Conservation (phyloP, 2,329 filamentous ascomycete species). For the Ceratocystis variospora region DNA sequence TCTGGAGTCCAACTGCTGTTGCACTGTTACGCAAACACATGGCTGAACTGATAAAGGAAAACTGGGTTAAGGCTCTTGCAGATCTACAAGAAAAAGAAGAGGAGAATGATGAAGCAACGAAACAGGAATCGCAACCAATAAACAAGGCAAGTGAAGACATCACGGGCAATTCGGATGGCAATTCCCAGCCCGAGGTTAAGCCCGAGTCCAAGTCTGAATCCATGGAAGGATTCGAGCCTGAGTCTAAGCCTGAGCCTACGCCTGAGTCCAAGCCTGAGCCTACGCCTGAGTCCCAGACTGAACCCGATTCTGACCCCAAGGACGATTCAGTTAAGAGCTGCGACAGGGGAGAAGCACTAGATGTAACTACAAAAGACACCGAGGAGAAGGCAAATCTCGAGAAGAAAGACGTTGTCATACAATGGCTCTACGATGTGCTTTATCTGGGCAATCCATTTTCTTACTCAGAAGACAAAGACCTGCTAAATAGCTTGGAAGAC, state of each 20-base stretch:
- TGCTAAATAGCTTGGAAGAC: constrained; percentile 34
- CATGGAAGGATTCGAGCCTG: too few species aligned
- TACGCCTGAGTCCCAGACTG: not conserved
- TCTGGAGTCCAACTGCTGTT: constrained; percentile 66
- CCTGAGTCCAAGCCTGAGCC: not conserved
- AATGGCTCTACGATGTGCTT: constrained; percentile 48
- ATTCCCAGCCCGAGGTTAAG: not conserved
- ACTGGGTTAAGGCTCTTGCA: constrained; percentile 35
- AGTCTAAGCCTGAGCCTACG: too few species aligned
- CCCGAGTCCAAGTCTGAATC: not conserved
- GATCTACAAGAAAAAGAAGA: constrained; percentile 20
- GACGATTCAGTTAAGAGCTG: not conserved
- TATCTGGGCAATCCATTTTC: constrained; percentile 37
- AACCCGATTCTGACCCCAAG: not conserved
- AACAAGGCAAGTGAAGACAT: not conserved
- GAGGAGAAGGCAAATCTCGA: not conserved
- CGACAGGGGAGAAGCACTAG: constrained; percentile 1
- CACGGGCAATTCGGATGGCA: not conserved
- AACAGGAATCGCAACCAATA: not conserved
- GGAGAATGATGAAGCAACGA: constrained; percentile 12
- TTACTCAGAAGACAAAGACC: constrained; percentile 23
- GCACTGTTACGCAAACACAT: constrained; percentile 46
- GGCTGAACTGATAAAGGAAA: constrained; percentile 34
- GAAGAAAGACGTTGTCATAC: constrained; percentile 36
- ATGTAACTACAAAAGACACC: constrained; percentile 15